Percentiles rank a stretch among this genome's conserved stretches.
Conservation (phyloP, 495 filamentous ascomycete species). For the Lophiostoma macrostomum region DNA sequence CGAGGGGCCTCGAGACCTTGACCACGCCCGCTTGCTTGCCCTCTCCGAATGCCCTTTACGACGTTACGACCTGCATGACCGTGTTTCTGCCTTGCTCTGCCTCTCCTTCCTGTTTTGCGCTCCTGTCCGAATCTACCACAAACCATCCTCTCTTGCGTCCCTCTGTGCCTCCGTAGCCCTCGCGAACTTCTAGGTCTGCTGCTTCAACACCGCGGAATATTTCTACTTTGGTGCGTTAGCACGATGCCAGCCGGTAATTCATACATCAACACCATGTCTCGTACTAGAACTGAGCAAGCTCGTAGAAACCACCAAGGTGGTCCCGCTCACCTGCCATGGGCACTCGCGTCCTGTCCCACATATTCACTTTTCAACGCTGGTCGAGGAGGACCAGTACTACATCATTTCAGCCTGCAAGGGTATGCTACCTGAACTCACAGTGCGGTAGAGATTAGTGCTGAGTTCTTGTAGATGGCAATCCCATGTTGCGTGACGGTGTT, state of each 20-base stretch:
- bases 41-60: slow-evolving; percentile 17
- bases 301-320: slow-evolving; percentile 64
- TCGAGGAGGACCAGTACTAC: slow-evolving; percentile 87
- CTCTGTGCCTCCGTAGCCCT: background rate
- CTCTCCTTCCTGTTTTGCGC: background rate
- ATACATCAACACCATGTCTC: background rate
- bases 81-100: slow-evolving; percentile 1
- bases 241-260: background rate
- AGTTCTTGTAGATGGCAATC: slow-evolving; percentile 72
- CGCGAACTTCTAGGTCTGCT: background rate
- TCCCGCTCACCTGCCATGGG: slow-evolving; percentile 94
- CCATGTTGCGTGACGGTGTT: slow-evolving; percentile 95
- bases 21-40: no score
- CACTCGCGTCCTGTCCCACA: slow-evolving; percentile 96
- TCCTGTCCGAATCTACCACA: background rate
- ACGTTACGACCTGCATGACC: slow-evolving; percentile 17
- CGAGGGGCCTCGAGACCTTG: no score
- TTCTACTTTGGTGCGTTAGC: no score
- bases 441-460: background rate
- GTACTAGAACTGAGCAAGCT: background rate
- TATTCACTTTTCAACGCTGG: slow-evolving; percentile 83
- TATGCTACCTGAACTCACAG: slow-evolving; percentile 36
- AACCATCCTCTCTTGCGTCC: background rate
- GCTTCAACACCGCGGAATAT: background rate
- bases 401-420: slow-evolving; percentile 98